phyloP scores from a whole-genome alignment of 192 early-diverging fungal genomes.

The Glomus cerebriforme region DNA sequence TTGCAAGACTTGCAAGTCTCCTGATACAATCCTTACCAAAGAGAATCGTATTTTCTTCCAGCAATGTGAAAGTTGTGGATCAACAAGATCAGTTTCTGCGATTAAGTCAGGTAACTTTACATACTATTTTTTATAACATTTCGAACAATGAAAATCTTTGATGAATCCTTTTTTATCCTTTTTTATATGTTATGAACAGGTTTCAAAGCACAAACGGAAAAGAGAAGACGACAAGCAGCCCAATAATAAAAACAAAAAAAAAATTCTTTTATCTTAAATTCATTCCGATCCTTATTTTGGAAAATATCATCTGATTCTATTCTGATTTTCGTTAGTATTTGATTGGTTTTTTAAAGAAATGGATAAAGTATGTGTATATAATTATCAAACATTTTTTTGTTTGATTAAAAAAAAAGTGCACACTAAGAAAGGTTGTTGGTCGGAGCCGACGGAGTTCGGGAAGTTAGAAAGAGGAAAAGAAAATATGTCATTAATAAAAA shows the following conservation, averaged over 20 bases:
- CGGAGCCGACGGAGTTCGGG: not conserved
- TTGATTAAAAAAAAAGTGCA: not conserved
- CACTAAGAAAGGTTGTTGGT: not conserved
- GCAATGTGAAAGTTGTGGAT: slow-evolving; percentile 96
- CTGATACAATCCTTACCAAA: slow-evolving; percentile 92
- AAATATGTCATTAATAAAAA: no score
- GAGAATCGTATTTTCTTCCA: slow-evolving; percentile 96
- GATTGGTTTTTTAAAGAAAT: not conserved
- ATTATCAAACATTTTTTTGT: not conserved
- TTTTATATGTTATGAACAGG: not conserved
- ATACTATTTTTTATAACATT: not conserved
- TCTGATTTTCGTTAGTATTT: not conserved
- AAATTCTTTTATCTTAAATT: not conserved
- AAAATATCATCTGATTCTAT: not conserved
- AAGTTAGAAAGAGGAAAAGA: not conserved
- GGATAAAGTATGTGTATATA: not conserved
- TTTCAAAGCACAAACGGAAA: not conserved
- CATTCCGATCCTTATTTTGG: no score
- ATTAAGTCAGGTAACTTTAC: slow-evolving; percentile 78
- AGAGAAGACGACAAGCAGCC: not conserved
- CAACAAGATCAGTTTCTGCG: slow-evolving; percentile 89
- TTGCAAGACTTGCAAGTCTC: slow-evolving; percentile 98
- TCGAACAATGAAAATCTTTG: not conserved
- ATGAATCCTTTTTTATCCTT: not conserved
- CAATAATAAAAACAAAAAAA: not conserved